Conservation (phyloP, 2,329 filamentous ascomycete genomes). For the Cordyceps fumosorosea region DNA sequence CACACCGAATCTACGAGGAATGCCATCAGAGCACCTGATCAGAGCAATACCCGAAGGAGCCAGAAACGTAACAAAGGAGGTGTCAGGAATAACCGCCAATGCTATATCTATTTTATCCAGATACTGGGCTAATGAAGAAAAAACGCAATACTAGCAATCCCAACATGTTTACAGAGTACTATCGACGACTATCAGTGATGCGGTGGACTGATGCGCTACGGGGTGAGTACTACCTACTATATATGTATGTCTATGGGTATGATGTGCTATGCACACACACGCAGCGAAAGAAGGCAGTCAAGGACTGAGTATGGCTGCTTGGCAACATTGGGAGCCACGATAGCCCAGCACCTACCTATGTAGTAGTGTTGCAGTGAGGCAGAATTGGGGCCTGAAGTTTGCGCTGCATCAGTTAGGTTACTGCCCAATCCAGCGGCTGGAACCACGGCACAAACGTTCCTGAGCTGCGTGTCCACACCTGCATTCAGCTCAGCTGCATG, state of each 20-base stretch:
- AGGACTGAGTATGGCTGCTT: neutral
- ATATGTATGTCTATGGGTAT: neutral
- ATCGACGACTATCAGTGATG: no score
- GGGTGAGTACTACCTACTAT: neutral
- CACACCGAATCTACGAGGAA: no score
- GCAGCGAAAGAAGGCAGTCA: neutral
- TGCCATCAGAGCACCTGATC: no score
- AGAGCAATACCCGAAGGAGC: no score
- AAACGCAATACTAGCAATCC: no score
- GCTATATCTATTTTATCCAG: no score
- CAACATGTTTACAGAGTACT: no score
- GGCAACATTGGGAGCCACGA: neutral
- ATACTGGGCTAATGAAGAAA: no score
- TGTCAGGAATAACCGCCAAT: no score
- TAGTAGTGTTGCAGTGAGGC: conserved; percentile 5
- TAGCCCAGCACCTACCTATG: no score
- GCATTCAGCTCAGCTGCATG: neutral
- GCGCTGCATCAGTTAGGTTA: neutral
- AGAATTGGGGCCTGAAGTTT: neutral
- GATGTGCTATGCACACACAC: neutral
- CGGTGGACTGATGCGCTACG: no score
- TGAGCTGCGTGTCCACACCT: neutral
- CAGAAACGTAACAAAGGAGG: no score
- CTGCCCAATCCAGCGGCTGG: neutral
- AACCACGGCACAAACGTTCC: neutral